phyloP scores from a whole-genome alignment of 495 filamentous ascomycete genomes.

The Annulohypoxylon moriforme region DNA sequence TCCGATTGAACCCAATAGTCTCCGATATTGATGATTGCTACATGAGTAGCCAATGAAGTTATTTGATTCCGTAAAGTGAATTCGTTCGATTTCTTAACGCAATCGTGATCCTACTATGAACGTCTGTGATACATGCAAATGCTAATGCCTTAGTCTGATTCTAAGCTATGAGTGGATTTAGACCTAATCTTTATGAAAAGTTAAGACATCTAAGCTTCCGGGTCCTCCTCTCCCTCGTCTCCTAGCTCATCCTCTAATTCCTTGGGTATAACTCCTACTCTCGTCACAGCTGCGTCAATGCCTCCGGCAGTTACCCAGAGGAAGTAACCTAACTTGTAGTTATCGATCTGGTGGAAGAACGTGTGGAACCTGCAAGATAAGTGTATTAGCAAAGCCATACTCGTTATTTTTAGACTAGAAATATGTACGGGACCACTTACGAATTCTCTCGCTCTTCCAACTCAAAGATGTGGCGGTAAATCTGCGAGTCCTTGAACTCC shows the following conservation, averaged over 20 bases:
- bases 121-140: background rate
- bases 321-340: slow-evolving; percentile 77
- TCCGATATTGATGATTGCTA: background rate
- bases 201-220: slow-evolving; percentile 30
- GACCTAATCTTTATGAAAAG: background rate
- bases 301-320: slow-evolving; percentile 78
- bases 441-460: slow-evolving; percentile 82
- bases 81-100: background rate
- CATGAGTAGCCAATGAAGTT: background rate
- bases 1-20: background rate
- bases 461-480: slow-evolving; percentile 90
- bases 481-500: slow-evolving; percentile 91
- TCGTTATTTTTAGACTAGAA: background rate
- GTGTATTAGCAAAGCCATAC: slow-evolving; percentile 12
- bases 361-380: slow-evolving; percentile 76
- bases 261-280: slow-evolving; percentile 38
- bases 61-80: too few species aligned
- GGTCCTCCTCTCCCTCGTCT: slow-evolving; percentile 46
- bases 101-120: background rate
- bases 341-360: slow-evolving; percentile 88
- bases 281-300: slow-evolving; percentile 62
- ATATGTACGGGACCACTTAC: slow-evolving; percentile 61
- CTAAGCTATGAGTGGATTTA: background rate
- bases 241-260: slow-evolving; percentile 46
- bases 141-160: background rate